A percentile compares a stretch with the other conserved stretches of the same genome.
These are phyloP conservation scores for Naganishia onofrii DNA, from an alignment of 768 basidiomycete genomes.

Conservation along the genomic window DNA sequence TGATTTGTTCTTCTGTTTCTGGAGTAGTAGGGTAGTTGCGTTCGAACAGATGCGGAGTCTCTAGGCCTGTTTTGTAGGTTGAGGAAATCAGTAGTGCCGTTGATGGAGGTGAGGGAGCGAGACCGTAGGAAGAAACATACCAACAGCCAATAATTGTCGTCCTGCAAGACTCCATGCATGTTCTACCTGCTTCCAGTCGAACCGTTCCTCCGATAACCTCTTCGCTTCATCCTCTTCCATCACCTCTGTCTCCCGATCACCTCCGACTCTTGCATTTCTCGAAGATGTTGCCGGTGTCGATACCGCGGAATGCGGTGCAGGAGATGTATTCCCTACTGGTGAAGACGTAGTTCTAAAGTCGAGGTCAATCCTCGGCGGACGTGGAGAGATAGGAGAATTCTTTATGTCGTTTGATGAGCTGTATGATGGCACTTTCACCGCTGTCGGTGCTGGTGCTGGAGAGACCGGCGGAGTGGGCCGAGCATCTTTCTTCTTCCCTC, in stretches of 20 bases:
- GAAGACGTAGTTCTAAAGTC: background rate
- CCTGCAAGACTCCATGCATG: conserved; percentile 9
- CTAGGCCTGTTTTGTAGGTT: background rate
- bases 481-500: background rate
- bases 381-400: background rate
- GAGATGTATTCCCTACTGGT: background rate
- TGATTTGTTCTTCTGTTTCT: background rate
- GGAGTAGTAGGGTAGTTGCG: background rate
- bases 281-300: background rate
- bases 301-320: background rate
- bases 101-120: background rate
- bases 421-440: background rate
- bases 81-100: no score
- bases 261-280: background rate
- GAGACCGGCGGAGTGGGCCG: background rate
- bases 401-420: background rate
- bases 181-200: conserved; percentile 9
- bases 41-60: conserved; percentile 5
- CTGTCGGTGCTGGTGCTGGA: background rate
- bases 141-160: background rate
- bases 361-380: conserved; percentile 7
- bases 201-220: background rate
- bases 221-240: background rate
- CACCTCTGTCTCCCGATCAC: background rate
- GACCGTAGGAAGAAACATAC: background rate